Percentiles rank a stretch among this genome's conserved stretches.
Evolutionary conservation across 106 monocot genomes (phyloP).

Genomic region (Dendrobium huoshanense): DNA sequence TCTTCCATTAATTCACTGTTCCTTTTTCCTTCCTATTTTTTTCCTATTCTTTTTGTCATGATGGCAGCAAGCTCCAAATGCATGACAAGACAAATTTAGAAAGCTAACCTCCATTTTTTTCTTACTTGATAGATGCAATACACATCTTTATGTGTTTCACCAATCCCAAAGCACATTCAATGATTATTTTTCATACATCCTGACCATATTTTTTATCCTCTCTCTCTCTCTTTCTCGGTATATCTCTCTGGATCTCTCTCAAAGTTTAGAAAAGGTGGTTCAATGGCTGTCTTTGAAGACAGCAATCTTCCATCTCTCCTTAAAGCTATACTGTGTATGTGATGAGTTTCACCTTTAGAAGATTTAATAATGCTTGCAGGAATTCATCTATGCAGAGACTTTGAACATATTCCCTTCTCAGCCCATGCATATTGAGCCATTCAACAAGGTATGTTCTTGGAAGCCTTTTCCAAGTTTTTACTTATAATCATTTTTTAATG

Average conservation of each 20-base stretch:
- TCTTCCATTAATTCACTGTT: neutral
- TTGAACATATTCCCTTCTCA: constrained; percentile 87
- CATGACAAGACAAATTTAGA: neutral
- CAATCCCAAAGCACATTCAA: neutral
- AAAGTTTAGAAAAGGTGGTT: neutral
- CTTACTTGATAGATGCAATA: neutral
- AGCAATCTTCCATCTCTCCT: neutral
- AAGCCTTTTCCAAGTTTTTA: neutral
- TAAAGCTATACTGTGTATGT: neutral
- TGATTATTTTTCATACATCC: neutral
- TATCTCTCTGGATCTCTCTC: neutral
- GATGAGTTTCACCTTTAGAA: constrained; percentile 18
- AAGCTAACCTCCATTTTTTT: neutral
- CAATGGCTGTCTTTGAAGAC: neutral
- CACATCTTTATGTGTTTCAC: neutral
- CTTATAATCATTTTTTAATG: neutral
- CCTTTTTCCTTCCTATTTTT: neutral
- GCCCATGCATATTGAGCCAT: constrained; percentile 79
- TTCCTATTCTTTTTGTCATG: constrained; percentile 2
- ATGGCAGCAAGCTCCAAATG: constrained; percentile 2
- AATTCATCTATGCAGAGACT: constrained; percentile 77
- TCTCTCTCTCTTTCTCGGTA: neutral
- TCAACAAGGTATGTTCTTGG: constrained; percentile 46
- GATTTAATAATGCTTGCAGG: constrained; percentile 44
- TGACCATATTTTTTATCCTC: neutral